Base-by-base conservation (phyloP, 2,329 filamentous ascomycete genomes). In the Hypoxylon sp. region DNA sequence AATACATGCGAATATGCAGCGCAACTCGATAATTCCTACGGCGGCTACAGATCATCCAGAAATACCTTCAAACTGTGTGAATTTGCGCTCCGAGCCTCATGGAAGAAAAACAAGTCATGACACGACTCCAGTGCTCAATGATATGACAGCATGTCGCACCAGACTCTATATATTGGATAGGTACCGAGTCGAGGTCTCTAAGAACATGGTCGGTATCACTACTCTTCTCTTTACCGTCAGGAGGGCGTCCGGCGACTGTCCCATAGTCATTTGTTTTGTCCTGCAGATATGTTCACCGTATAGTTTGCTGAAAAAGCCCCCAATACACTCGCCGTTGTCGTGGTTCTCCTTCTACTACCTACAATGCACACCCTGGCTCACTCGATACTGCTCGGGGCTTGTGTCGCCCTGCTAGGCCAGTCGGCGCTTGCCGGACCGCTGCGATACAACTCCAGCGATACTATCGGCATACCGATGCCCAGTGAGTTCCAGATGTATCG, bases 381-480 rank as follows among this genome's bases (percentile, higher is more conserved):
- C 19, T 47, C 24, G 20, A 24, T 56, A 37, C 15, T 58, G 24
- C 11, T 60, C 46, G 46, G 59, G 44, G 54, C 32, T 22, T 59
- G 56, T 17, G 54, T 32, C 34, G 62, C 41, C 34, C 41, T 60
- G 28, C 26, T 61, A 17, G 26, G 51, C 11, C 58, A 65, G 39
- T 37, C 53, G 22, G 56, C 49, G 17, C 19, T 60, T 17, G 59
- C 65, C 15, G 53, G 37, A n/a, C 58, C 58, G 46, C n/a, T 60
- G 10, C 43, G 10, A 44, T 26, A 30, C 19, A n/a, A 41, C 13
- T 11, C 22, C 4, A 24, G 43, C 50, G 8, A 53, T 17, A 24
- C 19, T 4, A 43, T 47, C 4, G 64, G 67, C 10, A 62, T 66
- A 51, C 60, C 62, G 11, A 69, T 68, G 65, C 58, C 68, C 15